Evolutionary conservation across 345 rosid species (phyloP).

Genomic region (Diplotaxis tenuifolia): DNA sequence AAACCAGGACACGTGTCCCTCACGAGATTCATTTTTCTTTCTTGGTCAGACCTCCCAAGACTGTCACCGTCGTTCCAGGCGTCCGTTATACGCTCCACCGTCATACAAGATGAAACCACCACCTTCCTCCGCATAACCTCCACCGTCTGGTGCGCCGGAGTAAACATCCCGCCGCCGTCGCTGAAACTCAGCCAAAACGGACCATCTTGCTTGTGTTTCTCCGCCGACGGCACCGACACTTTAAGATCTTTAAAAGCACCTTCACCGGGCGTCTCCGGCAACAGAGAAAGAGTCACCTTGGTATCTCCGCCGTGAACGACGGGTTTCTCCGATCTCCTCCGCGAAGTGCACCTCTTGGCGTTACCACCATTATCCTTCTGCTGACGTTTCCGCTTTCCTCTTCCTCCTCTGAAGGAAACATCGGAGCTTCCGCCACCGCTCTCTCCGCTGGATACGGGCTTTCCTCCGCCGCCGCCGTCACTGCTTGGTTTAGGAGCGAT

Average conservation of each 20-base stretch:
- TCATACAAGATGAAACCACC: conserved; percentile 51
- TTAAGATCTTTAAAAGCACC: conserved; percentile 22
- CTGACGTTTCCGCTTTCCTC: conserved; percentile 37
- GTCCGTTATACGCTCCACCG: conserved; percentile 74
- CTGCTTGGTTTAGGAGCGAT: conserved; percentile 73
- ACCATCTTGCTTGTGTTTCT: conserved; percentile 14
- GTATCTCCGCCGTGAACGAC: not conserved
- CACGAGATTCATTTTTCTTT: conserved; percentile 51
- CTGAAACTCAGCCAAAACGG: conserved; percentile 56
- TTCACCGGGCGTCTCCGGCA: conserved; percentile 62
- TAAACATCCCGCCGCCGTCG: conserved; percentile 2
- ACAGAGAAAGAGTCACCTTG: conserved; percentile 56
- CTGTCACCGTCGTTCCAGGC: conserved; percentile 56
- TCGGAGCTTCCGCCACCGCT: conserved; percentile 28
- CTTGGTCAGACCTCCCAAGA: conserved; percentile 55
- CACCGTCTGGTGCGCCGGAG: conserved; percentile 21
- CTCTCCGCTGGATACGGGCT: not conserved
- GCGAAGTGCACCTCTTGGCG: conserved; percentile 39
- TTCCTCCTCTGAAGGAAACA: conserved; percentile 40
- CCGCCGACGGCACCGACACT: conserved; percentile 8
- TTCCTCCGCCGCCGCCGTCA: not conserved
- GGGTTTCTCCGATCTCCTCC: conserved; percentile 27
- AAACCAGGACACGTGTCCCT: conserved; percentile 84
- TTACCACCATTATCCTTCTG: conserved; percentile 18
- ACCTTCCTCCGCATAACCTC: conserved; percentile 24